A percentile compares a stretch with the other conserved stretches of the same genome.
Conservation (phyloP, 768 basidiomycete species). For the Tricholoma flavovirens region DNA sequence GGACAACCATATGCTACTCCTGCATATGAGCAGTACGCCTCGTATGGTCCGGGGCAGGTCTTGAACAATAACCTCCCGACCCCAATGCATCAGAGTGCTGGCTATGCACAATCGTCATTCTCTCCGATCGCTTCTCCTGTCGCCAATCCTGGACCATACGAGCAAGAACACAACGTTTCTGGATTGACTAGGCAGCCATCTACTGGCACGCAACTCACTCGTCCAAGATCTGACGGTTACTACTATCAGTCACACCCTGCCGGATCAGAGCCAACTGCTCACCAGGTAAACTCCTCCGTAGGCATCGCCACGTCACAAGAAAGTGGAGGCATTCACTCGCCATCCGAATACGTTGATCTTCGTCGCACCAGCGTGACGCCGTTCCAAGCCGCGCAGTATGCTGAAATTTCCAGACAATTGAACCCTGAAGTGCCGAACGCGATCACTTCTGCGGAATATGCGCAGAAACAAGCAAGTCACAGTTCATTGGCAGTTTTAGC, state of each 20-base stretch:
- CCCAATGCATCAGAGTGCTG: slow-evolving; percentile 32
- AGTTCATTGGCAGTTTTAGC: slow-evolving; percentile 6
- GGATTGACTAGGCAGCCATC: slow-evolving; percentile 19
- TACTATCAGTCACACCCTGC: slow-evolving; percentile 2
- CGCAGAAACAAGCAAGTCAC: slow-evolving; percentile 4
- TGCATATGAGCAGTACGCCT: slow-evolving; percentile 20
- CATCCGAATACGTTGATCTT: slow-evolving; percentile 57
- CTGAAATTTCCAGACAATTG: slow-evolving; percentile 58
- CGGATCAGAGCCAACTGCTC: slow-evolving; percentile 3
- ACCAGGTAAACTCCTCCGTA: slow-evolving; percentile 19
- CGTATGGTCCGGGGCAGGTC: slow-evolving; percentile 32
- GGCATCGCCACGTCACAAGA: slow-evolving; percentile 8
- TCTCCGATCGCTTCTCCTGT: slow-evolving; percentile 24
- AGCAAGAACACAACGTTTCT: slow-evolving; percentile 10
- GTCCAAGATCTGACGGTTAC: slow-evolving; percentile 4
- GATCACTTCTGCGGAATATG: slow-evolving; percentile 23
- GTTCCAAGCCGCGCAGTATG: slow-evolving; percentile 71
- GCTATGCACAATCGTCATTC: slow-evolving; percentile 30
- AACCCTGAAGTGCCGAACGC: slow-evolving; percentile 35
- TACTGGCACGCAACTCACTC: slow-evolving; percentile 9
- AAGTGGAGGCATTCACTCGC: slow-evolving; percentile 10
- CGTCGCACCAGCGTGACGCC: slow-evolving; percentile 66
- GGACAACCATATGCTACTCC: slow-evolving; percentile 13
- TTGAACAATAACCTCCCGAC: slow-evolving; percentile 24
- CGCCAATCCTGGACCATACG: slow-evolving; percentile 8